Percentiles rank a stretch among this genome's conserved stretches.
Conservation (phyloP, 2,329 filamentous ascomycete genomes). For the Leptosphaerulina australis region DNA sequence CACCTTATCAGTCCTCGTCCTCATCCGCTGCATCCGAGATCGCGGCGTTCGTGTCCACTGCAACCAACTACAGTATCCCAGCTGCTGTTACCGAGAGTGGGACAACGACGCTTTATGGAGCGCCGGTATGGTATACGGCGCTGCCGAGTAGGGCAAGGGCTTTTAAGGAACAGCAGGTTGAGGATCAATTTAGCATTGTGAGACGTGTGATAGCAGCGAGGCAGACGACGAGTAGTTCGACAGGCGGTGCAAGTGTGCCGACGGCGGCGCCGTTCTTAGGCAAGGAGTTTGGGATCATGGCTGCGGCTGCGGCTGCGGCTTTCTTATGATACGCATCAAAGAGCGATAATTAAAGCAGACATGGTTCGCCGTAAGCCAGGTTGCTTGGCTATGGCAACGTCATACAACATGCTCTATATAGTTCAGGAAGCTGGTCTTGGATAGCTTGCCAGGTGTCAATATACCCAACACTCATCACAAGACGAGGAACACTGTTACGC, state of each 20-base stretch:
- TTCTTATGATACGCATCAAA: conserved; percentile 32
- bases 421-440: too few species aligned
- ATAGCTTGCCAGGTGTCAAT: too few species aligned
- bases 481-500: too few species aligned
- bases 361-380: too few species aligned
- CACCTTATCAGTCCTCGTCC: conserved; percentile 33
- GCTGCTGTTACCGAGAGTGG: conserved; percentile 32
- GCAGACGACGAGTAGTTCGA: conserved; percentile 25
- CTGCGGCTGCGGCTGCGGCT: conserved; percentile 35
- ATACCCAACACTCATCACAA: too few species aligned
- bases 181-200: conserved; percentile 40
- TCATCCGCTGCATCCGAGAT: conserved; percentile 38
- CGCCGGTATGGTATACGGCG: conserved; percentile 39
- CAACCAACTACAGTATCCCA: conserved; percentile 36
- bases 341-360: too few species aligned
- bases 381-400: too few species aligned
- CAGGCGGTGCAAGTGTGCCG: conserved; percentile 25
- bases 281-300: conserved; percentile 36
- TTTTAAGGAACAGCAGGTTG: conserved; percentile 43
- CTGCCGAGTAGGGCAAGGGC: conserved; percentile 33
- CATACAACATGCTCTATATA: too few species aligned
- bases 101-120: conserved; percentile 31
- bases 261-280: conserved; percentile 30
- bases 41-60: conserved; percentile 29
- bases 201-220: conserved; percentile 28